Evolutionary conservation across 306 rosid species (phyloP).

Genomic region (Geum urbanum): DNA sequence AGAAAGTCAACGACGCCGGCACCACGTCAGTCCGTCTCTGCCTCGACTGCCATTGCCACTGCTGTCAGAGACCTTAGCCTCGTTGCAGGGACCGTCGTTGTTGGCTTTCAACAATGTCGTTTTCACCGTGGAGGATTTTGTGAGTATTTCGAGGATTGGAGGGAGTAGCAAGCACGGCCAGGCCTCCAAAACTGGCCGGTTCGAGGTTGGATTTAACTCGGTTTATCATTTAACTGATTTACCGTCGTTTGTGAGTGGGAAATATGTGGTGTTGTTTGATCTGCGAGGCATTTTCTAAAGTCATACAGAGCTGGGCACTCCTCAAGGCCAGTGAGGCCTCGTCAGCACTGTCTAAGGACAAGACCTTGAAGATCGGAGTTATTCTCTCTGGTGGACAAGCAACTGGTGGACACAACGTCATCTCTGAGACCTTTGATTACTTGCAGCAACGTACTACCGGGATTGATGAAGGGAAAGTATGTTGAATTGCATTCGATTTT

Average conservation of each 20-base stretch:
- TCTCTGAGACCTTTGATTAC: too few species aligned
- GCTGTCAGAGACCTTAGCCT: constrained; percentile 55
- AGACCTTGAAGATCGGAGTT: too few species aligned
- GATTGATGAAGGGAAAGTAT: too few species aligned
- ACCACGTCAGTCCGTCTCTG: constrained; percentile 79
- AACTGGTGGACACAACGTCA: too few species aligned
- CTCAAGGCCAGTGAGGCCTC: too few species aligned
- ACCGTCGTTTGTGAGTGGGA: constrained; percentile 97
- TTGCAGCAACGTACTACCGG: too few species aligned
- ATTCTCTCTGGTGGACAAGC: too few species aligned
- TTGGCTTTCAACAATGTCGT: constrained; percentile 81
- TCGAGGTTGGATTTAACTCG: constrained; percentile 98
- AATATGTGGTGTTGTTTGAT: constrained; percentile 81
- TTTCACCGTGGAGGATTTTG: constrained; percentile 85
- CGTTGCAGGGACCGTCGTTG: constrained; percentile 91
- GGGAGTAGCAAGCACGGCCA: constrained; percentile 85
- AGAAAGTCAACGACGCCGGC: constrained; percentile 99
- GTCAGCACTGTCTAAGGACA: too few species aligned
- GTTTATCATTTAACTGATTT: constrained; percentile 97
- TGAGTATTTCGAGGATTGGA: constrained; percentile 87
- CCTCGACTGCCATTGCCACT: constrained; percentile 75
- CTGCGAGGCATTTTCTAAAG: constrained; percentile 91
- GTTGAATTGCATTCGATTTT: too few species aligned
- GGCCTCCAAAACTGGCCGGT: constrained; percentile 89
- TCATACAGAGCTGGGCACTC: too few species aligned